Percentiles rank a stretch among this genome's conserved stretches.
phyloP scores from a whole-genome alignment of 106 monocot species.

The Agapanthus africanus region DNA sequence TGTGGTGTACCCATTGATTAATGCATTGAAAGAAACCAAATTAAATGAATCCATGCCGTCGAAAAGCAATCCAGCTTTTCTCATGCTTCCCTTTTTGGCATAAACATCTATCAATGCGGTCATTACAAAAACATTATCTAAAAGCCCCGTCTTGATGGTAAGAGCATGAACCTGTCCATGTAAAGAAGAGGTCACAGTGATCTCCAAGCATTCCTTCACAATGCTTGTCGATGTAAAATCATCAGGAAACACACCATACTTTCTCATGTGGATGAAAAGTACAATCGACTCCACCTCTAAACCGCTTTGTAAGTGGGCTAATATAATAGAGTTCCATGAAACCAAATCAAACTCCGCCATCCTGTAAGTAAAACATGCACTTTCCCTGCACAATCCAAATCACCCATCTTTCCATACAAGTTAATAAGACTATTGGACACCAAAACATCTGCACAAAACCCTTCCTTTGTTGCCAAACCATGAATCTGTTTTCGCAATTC shows the following conservation, averaged over 20 bases:
- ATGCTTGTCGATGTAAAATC: conserved; percentile 49
- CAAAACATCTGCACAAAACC: too few relatives aligned
- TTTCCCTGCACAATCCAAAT: too few relatives aligned
- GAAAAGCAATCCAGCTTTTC: too few relatives aligned
- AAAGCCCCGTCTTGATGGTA: too few relatives aligned
- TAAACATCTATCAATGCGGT: too few relatives aligned
- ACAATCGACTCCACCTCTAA: conserved; percentile 24
- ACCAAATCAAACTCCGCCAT: conserved; percentile 42
- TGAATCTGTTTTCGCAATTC: too few relatives aligned
- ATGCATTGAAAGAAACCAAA: conserved; percentile 52
- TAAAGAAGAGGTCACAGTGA: too few relatives aligned
- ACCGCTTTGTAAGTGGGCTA: conserved; percentile 24
- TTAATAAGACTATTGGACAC: too few relatives aligned
- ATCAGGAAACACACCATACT: conserved; percentile 31
- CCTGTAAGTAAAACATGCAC: conserved; percentile 52
- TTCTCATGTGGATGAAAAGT: conserved; percentile 39
- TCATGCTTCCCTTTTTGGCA: too few relatives aligned
- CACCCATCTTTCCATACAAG: too few relatives aligned
- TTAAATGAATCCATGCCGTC: conserved; percentile 46
- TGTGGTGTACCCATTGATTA: too few relatives aligned
- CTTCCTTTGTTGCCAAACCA: conserved; percentile 27
- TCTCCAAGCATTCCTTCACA: conserved; percentile 32
- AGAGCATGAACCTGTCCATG: too few relatives aligned
- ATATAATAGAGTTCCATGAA: conserved; percentile 73
- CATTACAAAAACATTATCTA: conserved; percentile 33